phyloP scores from a whole-genome alignment of 2,329 filamentous ascomycete genomes.

The Diaporthe nobilis region DNA sequence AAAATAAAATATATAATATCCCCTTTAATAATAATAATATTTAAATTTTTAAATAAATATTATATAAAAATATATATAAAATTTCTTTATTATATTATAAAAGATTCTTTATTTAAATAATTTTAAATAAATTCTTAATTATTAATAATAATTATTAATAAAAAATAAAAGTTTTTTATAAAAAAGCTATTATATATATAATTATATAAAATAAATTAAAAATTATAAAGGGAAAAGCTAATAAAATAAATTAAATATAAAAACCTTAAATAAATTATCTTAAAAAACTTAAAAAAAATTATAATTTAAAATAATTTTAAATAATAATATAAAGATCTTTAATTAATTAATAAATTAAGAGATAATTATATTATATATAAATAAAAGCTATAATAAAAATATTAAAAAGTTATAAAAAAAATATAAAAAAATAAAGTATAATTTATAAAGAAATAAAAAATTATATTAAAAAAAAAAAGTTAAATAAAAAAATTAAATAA shows the following conservation, averaged over 20 bases:
- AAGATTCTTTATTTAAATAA: neutral
- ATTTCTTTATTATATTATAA: fast-evolving
- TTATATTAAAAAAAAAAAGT: too few relatives aligned
- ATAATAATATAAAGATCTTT: neutral
- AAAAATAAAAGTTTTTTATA: neutral
- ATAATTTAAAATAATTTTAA: neutral
- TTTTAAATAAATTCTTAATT: neutral
- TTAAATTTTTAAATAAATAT: neutral
- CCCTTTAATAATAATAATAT: neutral
- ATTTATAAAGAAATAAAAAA: too few relatives aligned
- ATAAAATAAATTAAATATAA: neutral
- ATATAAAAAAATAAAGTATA: too few relatives aligned
- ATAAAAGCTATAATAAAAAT: too few relatives aligned
- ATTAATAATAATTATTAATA: neutral
- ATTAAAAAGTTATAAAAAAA: too few relatives aligned
- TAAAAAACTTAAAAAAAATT: neutral
- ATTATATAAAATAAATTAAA: neutral
- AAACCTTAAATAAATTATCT: neutral
- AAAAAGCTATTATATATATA: neutral
- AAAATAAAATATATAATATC: neutral
- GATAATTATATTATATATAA: too few relatives aligned
- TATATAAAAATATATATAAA: neutral
- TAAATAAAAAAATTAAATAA: too few relatives aligned
- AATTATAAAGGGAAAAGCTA: neutral
- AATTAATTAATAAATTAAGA: too few relatives aligned